Evolutionary conservation across 1,284 basidiomycete genomes (phyloP).

Genomic region (Trametes pubescens): DNA sequence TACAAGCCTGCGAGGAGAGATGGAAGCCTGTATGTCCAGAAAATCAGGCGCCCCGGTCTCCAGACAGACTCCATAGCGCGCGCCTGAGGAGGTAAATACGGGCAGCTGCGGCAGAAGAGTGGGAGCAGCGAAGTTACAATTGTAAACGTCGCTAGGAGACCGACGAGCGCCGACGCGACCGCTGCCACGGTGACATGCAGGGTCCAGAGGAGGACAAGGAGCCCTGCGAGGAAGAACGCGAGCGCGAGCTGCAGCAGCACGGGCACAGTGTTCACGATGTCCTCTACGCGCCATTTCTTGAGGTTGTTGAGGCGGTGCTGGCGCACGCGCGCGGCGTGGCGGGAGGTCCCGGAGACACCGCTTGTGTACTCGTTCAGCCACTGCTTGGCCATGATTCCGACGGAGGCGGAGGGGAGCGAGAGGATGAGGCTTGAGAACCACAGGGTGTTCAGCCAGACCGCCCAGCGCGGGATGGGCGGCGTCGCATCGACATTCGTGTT

Average conservation of each 20-base stretch:
- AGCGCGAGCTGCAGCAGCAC: constrained; percentile 18
- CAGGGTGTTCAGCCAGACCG: constrained; percentile 46
- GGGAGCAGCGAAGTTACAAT: constrained; percentile 8
- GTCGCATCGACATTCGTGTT: not conserved
- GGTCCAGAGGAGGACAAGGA: constrained; percentile 15
- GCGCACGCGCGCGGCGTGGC: constrained; percentile 6
- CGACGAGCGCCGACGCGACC: constrained; percentile 1
- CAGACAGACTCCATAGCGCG: not conserved
- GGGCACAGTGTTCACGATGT: constrained; percentile 14
- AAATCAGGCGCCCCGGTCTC: not conserved
- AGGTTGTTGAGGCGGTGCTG: constrained; percentile 16
- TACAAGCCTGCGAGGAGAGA: not conserved
- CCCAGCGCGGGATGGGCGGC: constrained; percentile 26
- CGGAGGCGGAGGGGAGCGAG: constrained; percentile 4
- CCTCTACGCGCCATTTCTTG: constrained; percentile 13
- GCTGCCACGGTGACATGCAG: constrained; percentile 10
- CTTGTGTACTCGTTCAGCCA: constrained; percentile 14
- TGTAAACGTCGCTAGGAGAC: not conserved
- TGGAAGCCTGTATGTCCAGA: not conserved
- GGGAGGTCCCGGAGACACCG: constrained; percentile 4
- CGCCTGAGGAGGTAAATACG: constrained; percentile 7
- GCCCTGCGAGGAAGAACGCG: constrained; percentile 18
- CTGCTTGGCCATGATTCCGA: constrained; percentile 16
- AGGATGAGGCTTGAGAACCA: constrained; percentile 17
- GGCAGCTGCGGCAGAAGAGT: not conserved